Conservation (phyloP, 106 monocot genomes). For the Allium sativum region DNA sequence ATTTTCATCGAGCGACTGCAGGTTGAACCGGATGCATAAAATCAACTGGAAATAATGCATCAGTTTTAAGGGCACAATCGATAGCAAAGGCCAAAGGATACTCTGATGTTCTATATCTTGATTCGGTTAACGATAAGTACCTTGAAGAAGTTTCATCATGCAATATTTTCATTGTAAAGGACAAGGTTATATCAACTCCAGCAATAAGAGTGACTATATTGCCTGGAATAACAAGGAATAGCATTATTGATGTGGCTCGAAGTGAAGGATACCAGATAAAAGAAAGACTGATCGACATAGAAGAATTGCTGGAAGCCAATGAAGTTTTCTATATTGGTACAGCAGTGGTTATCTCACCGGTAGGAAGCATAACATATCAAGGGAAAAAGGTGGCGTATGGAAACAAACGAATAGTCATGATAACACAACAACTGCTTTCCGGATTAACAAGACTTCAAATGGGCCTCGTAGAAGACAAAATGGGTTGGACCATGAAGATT, state of each 20-base stretch:
- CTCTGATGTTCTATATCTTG: slow-evolving; percentile 90
- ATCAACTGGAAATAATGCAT: slow-evolving; percentile 78
- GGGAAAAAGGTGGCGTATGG: slow-evolving; percentile 64
- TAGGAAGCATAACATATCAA: slow-evolving; percentile 63
- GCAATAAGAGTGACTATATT: slow-evolving; percentile 52
- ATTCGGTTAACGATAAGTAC: slow-evolving; percentile 66
- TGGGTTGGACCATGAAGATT: slow-evolving; percentile 69
- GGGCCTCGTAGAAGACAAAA: slow-evolving; percentile 72
- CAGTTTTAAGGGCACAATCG: slow-evolving; percentile 69
- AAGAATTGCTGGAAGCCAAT: slow-evolving; percentile 84
- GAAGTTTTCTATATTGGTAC: slow-evolving; percentile 98
- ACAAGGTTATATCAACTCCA: slow-evolving; percentile 47
- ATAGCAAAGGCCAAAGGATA: slow-evolving; percentile 74
- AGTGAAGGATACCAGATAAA: slow-evolving; percentile 52
- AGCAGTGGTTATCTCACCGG: slow-evolving; percentile 89
- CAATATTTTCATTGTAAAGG: slow-evolving; percentile 92
- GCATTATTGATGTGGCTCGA: slow-evolving; percentile 57
- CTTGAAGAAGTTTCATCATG: slow-evolving; percentile 89
- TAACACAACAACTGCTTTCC: slow-evolving; percentile 64
- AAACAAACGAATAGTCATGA: slow-evolving; percentile 38
- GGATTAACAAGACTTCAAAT: slow-evolving; percentile 72
- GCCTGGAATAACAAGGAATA: slow-evolving; percentile 65
- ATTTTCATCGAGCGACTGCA: slow-evolving; percentile 59
- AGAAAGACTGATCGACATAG: slow-evolving; percentile 61
- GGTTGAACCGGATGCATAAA: slow-evolving; percentile 82